Evolutionary conservation across 2,329 filamentous ascomycete genomes (phyloP), one percentile per base, ranked within the genome.

Genomic region (Talaromyces islandicus): DNA sequence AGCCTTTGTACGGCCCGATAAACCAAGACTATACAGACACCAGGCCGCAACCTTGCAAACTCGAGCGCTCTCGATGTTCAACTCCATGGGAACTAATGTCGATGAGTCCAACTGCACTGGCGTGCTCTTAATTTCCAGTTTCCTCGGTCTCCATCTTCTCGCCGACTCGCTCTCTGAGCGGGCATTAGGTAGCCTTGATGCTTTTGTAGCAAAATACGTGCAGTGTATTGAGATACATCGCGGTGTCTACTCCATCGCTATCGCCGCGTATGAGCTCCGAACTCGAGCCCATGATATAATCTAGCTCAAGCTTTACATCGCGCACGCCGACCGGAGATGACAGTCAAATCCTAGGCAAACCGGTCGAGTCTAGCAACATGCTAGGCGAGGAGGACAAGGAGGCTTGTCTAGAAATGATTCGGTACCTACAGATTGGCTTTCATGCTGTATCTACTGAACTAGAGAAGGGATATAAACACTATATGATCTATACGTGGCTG

Each of bases 371-470:
- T 6, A 21, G 43, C 1, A 14, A 19, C 12, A 27, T 11, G 4
- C 25, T 60, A 32, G 4, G 14, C 4, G 54, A 56, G 56, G 54
- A 56, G 21, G 58, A 56, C n/a, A 60, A 60, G 17, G 54, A 60
- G 27, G 43, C 58, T 25, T 60, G 58, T 51, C 54, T 25, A 19
- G n/a, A 19, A 21, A 54, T 54, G 7, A 53, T 56, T 41, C 27
- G 48, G 35, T 60, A 53, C 48, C 35, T 60, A n/a, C 58, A 60
- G 46, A 43, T 60, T 35, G 58, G 54, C 38, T 60, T 60, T 29
- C 54, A 60, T 38, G 32, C 58, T 17, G 54, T 60, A 11, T 53
- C 29, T 35, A 29, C 54, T 41, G 46, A 60, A 7, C 30, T 56
- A 21, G 58, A 56, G 12, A 12, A 35, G n/a, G 54, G 53, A 3